Base-by-base conservation (phyloP, 2,329 filamentous ascomycete species). In the Grosmannia huntii region DNA sequence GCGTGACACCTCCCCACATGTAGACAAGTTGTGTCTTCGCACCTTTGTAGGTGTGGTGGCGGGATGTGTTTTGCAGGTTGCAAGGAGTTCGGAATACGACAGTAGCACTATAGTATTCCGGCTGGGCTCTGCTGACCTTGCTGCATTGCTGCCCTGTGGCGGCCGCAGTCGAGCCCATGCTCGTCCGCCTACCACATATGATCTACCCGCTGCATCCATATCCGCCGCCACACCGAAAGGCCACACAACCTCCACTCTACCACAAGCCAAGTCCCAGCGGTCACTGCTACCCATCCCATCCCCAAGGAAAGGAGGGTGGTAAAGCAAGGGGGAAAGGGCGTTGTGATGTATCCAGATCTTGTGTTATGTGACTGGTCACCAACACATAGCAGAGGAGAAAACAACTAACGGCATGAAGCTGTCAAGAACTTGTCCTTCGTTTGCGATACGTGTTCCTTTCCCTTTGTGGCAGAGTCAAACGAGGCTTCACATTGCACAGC, bases 311-410 rank as follows among this genome's bases (percentile, higher is more conserved):
- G 27, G 16, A 51, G 51, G 44, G 28, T 49, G 58, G 53, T 53
- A 60, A 59, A 60, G 60, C 59, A 52, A 52, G 55, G 48, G 51
- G 50, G 25, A 27, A 41, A 57, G 46, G n/a, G 31, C 49, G 50
- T 49, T 54, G 57, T 57, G 57, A 60, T 48, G 19, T 68, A 46
- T 66, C 64, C 65, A 75, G 75, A 78, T 78, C 75, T 76, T 75
- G 76, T 78, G 69, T 65, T 67, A 77, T 72, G 72, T 76, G 75
- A 77, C 71, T 70, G 65, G 68, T 76, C 71, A 72, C 67, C 68
- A 67, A 64, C 64, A 66, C 64, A 16, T 41, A 28, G 38, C 25
- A 28, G 50, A 50, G 23, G 46, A 31, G 16, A 55, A 46, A 25
- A 59, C 48, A 44, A 31, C 23, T 27, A 48, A 46, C 48, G 31